Evolutionary conservation across 345 rosid genomes (phyloP).

Genomic region (Gossypium sturtianum): DNA sequence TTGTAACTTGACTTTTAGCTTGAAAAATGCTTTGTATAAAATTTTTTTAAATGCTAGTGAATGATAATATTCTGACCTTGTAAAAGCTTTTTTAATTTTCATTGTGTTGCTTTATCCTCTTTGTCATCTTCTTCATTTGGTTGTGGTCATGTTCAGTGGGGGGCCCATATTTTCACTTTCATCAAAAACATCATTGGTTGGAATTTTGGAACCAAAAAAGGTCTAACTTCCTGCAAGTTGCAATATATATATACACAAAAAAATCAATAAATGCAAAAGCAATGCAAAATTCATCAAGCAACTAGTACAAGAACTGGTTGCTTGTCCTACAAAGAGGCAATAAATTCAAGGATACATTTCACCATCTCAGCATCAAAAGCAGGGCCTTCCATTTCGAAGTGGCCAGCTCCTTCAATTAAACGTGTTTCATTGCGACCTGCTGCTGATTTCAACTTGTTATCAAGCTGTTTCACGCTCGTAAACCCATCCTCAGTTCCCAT

Average conservation of each 20-base stretch:
- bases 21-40: slow-evolving; percentile 19
- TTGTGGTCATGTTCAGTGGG: neutral
- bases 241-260: neutral
- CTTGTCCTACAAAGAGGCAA: slow-evolving; percentile 42
- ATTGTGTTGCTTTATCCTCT: neutral
- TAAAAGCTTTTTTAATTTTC: neutral
- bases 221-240: slow-evolving; percentile 23
- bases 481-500: slow-evolving; percentile 97
- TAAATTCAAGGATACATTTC: slow-evolving; percentile 48
- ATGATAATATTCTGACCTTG: slow-evolving; percentile 5
- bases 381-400: slow-evolving; percentile 95
- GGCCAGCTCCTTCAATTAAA: slow-evolving; percentile 57
- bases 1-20: slow-evolving; percentile 16
- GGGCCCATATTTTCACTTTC: neutral
- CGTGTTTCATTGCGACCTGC: slow-evolving; percentile 31
- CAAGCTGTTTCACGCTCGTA: slow-evolving; percentile 79
- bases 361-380: slow-evolving; percentile 78
- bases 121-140: neutral
- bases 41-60: slow-evolving; percentile 4
- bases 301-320: neutral
- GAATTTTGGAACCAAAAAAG: neutral
- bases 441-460: slow-evolving; percentile 68
- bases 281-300: neutral
- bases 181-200: too few species aligned
- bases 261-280: slow-evolving; percentile 3